phyloP scores from a whole-genome alignment of 2,329 filamentous ascomycete genomes.

The Pseudofabraea citricarpa region DNA sequence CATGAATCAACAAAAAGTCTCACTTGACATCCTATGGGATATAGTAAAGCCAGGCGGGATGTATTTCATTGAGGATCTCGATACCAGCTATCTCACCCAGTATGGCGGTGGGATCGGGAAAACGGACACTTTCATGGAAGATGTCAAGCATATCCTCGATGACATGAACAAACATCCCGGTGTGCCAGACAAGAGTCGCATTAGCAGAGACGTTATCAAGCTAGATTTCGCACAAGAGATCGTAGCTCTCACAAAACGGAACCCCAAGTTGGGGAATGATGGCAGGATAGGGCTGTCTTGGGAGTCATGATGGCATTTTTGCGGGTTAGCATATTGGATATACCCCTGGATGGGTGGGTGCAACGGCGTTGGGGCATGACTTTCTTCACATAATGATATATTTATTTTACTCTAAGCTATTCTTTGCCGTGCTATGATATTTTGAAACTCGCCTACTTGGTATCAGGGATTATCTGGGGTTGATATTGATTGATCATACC shows the following conservation, averaged over 20 bases:
- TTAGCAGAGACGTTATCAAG: background rate
- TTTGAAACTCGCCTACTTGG: too few species aligned
- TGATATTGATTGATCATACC: too few species aligned
- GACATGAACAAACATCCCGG: constrained; percentile 14
- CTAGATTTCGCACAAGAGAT: background rate
- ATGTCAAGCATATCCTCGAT: constrained; percentile 21
- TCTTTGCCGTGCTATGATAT: too few species aligned
- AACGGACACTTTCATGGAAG: constrained; percentile 13
- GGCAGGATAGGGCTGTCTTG: too few species aligned
- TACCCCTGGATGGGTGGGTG: too few species aligned
- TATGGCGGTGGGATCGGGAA: constrained; percentile 18
- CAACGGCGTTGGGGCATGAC: too few species aligned
- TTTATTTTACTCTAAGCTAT: too few species aligned
- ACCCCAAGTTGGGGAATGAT: background rate
- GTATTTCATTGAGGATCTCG: constrained; percentile 32
- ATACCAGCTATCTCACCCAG: constrained; percentile 22
- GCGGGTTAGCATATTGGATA: too few species aligned
- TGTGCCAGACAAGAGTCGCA: background rate
- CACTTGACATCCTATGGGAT: constrained; percentile 31
- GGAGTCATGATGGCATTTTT: too few species aligned
- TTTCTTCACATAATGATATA: too few species aligned
- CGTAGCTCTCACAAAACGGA: background rate
- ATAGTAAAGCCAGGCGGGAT: constrained; percentile 31
- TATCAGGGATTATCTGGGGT: too few species aligned
- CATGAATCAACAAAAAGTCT: constrained; percentile 33